Percentiles rank a stretch among this genome's conserved stretches.
Evolutionary conservation across 2,329 filamentous ascomycete genomes (phyloP).

Genomic region (Fusarium brachygibbosum): DNA sequence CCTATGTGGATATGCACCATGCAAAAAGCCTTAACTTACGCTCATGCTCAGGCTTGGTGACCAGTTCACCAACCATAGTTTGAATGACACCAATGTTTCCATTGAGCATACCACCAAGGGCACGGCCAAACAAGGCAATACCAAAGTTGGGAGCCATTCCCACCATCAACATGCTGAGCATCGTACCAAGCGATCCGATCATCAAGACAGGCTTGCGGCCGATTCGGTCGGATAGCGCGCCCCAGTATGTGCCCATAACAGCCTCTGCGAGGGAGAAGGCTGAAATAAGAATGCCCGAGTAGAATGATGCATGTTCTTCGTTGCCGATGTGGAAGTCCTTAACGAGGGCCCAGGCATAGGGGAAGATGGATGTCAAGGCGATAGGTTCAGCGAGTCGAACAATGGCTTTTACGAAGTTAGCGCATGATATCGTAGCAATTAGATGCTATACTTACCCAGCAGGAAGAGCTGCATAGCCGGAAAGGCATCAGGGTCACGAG

Average conservation of each 20-base stretch:
- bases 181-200: conserved; percentile 83
- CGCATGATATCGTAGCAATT: conserved; percentile 66
- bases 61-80: conserved; percentile 92
- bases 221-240: conserved; percentile 81
- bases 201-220: conserved; percentile 89
- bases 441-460: conserved; percentile 72
- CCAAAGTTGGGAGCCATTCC: conserved; percentile 87
- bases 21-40: conserved; percentile 68
- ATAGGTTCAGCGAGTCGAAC: conserved; percentile 94
- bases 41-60: conserved; percentile 86
- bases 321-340: conserved; percentile 80
- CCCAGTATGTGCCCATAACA: conserved; percentile 90
- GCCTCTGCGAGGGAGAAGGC: conserved; percentile 87
- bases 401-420: conserved; percentile 72
- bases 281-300: conserved; percentile 88
- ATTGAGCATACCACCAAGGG: conserved; percentile 85
- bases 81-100: conserved; percentile 93
- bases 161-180: conserved; percentile 85
- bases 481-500: conserved; percentile 78
- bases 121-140: conserved; percentile 81
- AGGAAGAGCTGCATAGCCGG: conserved; percentile 86
- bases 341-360: conserved; percentile 88
- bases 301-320: conserved; percentile 84
- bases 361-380: conserved; percentile 92
- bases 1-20: background rate